Base-by-base conservation (phyloP, 345 rosid species). In the Pistacia integerrima region DNA sequence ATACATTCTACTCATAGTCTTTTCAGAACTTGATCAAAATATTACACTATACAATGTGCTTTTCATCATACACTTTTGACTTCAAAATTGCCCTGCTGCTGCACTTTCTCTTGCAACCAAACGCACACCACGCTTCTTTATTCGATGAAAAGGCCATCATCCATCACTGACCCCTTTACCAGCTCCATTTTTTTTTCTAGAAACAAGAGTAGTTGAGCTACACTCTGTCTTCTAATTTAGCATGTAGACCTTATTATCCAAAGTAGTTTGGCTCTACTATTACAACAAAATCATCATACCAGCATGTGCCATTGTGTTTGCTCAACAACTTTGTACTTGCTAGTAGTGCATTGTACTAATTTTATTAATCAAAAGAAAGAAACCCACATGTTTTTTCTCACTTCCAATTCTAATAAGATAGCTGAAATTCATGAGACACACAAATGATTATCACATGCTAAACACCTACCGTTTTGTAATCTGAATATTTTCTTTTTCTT, bases 401-500 rank as follows among this genome's bases (percentile, higher is more conserved):
- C 22, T 28, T 1, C 41, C 13, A 22, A n/a, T 18, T 60, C 25
- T 17, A 33, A 22, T 22, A 25, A 63, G 67, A 18, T 46, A 68
- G 63, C 33, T 13, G 61, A 57, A 77, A 60, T 61, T 41, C 64
- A 61, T 60, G 13, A 36, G 14, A 63, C 49, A 54, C 41, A 68
- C 75, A 69, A 72, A 72, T 60, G 79, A 80, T 72, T 59, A 66
- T 70, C 84, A 60, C 79, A 75, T 78, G 78, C 80, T 70, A 41
- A 58, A 33, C 59, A 20, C 60, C 22, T 10, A 72, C 17, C 2
- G 11, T 67, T 71, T 67, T 46, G 22, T 14, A 6, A 25, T 8
- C 7, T 35, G 67, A 17, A 20, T 13, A 61, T 62, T 16, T 65
- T 20, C 11, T 18, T 18, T 49, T 30, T 44, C 49, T 54, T 70